A percentile compares a stretch with the other conserved stretches of the same genome.
Conservation (phyloP, 331 rosid species). For the Telfairia occidentalis region DNA sequence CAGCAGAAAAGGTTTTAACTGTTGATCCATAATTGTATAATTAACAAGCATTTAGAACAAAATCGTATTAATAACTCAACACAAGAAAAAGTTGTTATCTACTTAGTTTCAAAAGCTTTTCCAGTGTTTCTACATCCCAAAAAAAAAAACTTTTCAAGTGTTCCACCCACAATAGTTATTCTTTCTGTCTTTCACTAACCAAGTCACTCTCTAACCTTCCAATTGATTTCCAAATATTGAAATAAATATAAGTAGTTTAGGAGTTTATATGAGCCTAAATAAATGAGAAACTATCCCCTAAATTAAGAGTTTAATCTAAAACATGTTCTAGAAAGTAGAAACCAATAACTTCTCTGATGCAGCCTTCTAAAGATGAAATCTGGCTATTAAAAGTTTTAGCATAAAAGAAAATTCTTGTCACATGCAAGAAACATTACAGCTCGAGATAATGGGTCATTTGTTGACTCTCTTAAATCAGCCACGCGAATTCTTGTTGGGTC, state of each 20-base stretch:
- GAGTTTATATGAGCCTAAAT: conserved; percentile 1
- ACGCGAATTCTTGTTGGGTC: conserved; percentile 89
- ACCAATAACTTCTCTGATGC: neutral
- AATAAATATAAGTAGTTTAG: neutral
- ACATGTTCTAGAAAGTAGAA: neutral
- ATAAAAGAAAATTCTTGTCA: conserved; percentile 3
- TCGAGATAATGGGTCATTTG: conserved; percentile 85
- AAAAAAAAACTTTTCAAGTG: too few relatives aligned
- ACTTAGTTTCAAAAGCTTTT: neutral
- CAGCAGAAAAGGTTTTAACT: neutral
- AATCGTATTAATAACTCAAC: neutral
- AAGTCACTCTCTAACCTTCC: neutral
- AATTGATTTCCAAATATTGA: neutral
- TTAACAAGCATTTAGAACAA: neutral
- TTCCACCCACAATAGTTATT: neutral
- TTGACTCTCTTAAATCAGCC: conserved; percentile 83
- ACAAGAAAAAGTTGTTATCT: neutral
- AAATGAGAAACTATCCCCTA: neutral
- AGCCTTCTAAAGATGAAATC: neutral
- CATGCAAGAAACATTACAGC: conserved; percentile 40
- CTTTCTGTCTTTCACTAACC: neutral
- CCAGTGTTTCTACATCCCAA: too few relatives aligned
- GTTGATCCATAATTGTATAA: neutral
- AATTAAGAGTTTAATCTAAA: neutral
- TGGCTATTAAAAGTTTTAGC: neutral